A percentile compares a stretch with the other conserved stretches of the same genome.
Conservation (phyloP, 2,329 filamentous ascomycete genomes). For the Aureobasidium namibiae region DNA sequence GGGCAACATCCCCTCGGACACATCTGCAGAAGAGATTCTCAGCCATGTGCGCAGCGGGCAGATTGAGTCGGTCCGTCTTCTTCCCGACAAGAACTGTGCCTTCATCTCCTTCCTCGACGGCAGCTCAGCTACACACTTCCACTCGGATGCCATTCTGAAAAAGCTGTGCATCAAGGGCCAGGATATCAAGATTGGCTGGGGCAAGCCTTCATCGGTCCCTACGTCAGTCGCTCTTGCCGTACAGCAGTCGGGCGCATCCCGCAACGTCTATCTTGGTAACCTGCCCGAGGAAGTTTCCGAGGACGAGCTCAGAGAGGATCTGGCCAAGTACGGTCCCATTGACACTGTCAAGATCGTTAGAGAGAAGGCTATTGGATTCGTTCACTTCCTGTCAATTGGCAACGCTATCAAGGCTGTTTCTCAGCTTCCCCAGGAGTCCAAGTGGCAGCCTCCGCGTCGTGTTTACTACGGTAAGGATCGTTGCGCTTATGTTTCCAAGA, state of each 20-base stretch:
- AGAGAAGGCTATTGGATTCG: slow-evolving; percentile 96
- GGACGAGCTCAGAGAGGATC: slow-evolving; percentile 85
- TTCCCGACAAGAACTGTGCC: slow-evolving; percentile 98
- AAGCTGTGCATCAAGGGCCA: slow-evolving; percentile 97
- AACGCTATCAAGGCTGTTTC: slow-evolving; percentile 98
- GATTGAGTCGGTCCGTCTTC: slow-evolving; percentile 94
- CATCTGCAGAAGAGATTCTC: slow-evolving; percentile 90
- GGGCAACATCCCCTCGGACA: slow-evolving; percentile 97
- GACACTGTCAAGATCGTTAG: slow-evolving; percentile 97
- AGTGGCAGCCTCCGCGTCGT: slow-evolving; percentile 91
- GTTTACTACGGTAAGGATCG: slow-evolving; percentile 99
- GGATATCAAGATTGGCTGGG: slow-evolving; percentile 99
- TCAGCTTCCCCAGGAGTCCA: slow-evolving; percentile 89
- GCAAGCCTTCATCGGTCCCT: slow-evolving; percentile 94
- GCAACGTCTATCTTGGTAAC: slow-evolving; percentile 95
- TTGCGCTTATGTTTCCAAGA: slow-evolving; percentile 98
- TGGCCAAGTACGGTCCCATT: slow-evolving; percentile 92
- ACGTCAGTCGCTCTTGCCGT: slow-evolving; percentile 96
- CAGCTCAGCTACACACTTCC: slow-evolving; percentile 96
- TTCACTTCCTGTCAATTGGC: slow-evolving; percentile 94
- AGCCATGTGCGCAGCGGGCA: slow-evolving; percentile 94
- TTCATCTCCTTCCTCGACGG: slow-evolving; percentile 99
- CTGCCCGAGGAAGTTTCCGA: slow-evolving; percentile 82
- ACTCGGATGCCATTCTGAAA: slow-evolving; percentile 99
- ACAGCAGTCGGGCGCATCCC: slow-evolving; percentile 91